These are phyloP conservation scores for Erysimum cheiranthoides DNA, from an alignment of 345 rosid genomes.

Conservation along the genomic window DNA sequence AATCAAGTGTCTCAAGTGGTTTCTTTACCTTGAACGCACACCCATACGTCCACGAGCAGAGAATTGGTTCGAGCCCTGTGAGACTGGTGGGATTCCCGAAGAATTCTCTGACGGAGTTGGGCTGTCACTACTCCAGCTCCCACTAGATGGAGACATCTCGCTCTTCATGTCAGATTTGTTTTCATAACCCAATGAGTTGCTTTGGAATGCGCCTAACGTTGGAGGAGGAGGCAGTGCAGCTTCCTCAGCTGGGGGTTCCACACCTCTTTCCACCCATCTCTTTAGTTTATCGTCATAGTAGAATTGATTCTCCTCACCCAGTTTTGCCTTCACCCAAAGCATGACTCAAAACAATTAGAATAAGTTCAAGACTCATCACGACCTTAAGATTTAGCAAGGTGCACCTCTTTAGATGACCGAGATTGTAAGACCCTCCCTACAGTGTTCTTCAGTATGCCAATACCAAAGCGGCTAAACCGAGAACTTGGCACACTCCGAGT, in stretches of 20 bases:
- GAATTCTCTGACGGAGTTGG: conserved; percentile 58
- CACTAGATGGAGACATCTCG: conserved; percentile 60
- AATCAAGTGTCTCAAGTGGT: not conserved
- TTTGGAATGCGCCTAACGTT: conserved; percentile 65
- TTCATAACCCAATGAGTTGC: conserved; percentile 68
- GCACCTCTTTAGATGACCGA: conserved; percentile 81
- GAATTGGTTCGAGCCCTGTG: conserved; percentile 78
- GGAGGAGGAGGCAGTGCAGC: conserved; percentile 91
- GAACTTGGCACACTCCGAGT: conserved; percentile 53
- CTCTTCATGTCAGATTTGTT: conserved; percentile 47
- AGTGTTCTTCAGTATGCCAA: conserved; percentile 82
- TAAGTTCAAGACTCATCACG: conserved; percentile 25
- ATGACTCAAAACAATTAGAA: conserved; percentile 39
- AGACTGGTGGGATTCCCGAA: conserved; percentile 82
- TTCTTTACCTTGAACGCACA: conserved; percentile 78
- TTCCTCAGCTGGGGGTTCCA: conserved; percentile 82
- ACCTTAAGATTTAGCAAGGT: conserved; percentile 30
- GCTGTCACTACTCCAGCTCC: conserved; percentile 59
- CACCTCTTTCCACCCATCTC: conserved; percentile 99
- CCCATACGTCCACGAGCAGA: conserved; percentile 92
- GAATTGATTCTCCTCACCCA: conserved; percentile 89
- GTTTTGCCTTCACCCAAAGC: conserved; percentile 73
- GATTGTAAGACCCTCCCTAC: conserved; percentile 78
- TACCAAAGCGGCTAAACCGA: conserved; percentile 82
- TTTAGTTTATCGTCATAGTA: conserved; percentile 91